These are phyloP conservation scores for Heritiera littoralis DNA, from an alignment of 345 rosid genomes.

Conservation along the genomic window DNA sequence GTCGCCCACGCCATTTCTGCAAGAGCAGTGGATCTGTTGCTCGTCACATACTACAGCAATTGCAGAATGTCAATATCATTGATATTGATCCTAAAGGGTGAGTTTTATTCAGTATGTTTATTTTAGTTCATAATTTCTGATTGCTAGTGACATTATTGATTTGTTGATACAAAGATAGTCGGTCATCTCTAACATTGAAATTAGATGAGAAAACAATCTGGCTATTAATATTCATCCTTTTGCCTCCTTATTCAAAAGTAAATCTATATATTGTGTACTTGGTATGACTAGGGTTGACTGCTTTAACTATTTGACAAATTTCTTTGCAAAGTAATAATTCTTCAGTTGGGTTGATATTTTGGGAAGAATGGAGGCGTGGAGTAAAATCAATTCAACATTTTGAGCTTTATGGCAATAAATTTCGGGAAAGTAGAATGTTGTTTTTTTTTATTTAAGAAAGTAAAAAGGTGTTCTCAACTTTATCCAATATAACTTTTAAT, in stretches of 20 bases:
- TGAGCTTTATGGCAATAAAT: neutral
- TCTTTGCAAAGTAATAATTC: neutral
- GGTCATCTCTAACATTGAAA: neutral
- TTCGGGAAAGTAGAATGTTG: neutral
- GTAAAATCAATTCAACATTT: neutral
- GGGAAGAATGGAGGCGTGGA: neutral
- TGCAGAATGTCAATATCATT: slow-evolving; percentile 43
- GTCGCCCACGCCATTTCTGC: slow-evolving; percentile 52
- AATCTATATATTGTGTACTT: neutral
- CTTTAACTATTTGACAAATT: neutral
- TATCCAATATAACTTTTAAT: neutral
- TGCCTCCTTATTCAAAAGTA: neutral
- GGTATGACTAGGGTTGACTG: neutral
- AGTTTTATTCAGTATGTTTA: neutral
- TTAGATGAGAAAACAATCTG: neutral
- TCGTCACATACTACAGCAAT: slow-evolving; percentile 52
- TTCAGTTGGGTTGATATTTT: neutral
- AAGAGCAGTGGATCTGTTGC: slow-evolving; percentile 57
- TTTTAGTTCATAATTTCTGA: neutral
- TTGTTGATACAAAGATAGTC: neutral
- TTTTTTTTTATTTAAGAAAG: neutral
- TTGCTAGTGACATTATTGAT: neutral
- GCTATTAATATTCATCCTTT: neutral
- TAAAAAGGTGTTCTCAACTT: too few species aligned
- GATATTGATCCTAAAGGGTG: slow-evolving; percentile 51